These are phyloP conservation scores for Cocos nucifera DNA, from an alignment of 176 grass and related monocot genomes.

Conservation along the genomic window DNA sequence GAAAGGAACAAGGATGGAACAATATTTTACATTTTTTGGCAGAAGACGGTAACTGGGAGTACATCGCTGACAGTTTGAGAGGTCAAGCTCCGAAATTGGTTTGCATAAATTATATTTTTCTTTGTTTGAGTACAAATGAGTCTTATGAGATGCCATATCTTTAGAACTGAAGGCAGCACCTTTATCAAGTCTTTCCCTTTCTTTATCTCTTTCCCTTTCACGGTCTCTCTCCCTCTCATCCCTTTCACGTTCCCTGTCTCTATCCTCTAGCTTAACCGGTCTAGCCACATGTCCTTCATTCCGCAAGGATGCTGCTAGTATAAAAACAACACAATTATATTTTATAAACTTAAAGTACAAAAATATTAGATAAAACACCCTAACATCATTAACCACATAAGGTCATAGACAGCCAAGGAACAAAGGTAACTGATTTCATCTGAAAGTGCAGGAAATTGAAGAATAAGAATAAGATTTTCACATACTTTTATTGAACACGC, in stretches of 20 bases:
- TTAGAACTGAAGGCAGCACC: slow-evolving; percentile 30
- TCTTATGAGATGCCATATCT: slow-evolving; percentile 55
- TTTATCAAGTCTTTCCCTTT: slow-evolving; percentile 51
- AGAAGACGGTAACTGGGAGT: slow-evolving; percentile 93
- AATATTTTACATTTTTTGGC: slow-evolving; percentile 66
- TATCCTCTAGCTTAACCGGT: slow-evolving; percentile 51
- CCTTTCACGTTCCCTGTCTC: slow-evolving; percentile 42
- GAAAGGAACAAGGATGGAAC: not conserved
- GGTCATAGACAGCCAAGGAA: not conserved
- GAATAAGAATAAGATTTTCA: slow-evolving; percentile 5
- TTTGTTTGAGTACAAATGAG: slow-evolving; percentile 46
- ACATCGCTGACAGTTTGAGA: slow-evolving; percentile 84
- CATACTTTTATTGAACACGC: slow-evolving; percentile 75
- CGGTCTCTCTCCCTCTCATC: slow-evolving; percentile 60
- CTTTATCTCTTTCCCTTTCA: slow-evolving; percentile 67
- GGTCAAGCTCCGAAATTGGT: slow-evolving; percentile 93
- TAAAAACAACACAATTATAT: not conserved
- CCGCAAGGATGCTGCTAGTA: slow-evolving; percentile 8
- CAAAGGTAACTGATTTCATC: not conserved
- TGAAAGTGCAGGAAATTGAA: not conserved
- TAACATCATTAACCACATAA: no score
- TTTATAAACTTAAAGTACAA: not conserved
- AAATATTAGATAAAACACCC: not conserved
- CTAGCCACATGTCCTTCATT: slow-evolving; percentile 36
- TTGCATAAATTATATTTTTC: slow-evolving; percentile 88